phyloP scores from a whole-genome alignment of 1,139 yeast genomes.

The Suhomyces anneliseae region DNA sequence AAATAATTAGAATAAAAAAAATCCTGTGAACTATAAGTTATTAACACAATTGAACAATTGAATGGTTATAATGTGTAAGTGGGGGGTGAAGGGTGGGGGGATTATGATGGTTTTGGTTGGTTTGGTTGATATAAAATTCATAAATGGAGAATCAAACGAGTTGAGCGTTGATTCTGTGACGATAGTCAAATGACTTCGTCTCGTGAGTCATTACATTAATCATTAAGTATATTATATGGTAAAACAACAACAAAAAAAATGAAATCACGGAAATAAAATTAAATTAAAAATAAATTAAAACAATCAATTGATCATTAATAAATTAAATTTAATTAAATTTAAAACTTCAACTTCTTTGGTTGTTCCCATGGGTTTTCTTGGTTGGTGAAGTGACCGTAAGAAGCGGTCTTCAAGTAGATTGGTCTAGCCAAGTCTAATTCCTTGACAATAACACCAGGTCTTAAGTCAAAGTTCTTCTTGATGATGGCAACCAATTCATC shows the following conservation, averaged over 20 bases:
- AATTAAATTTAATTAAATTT: conserved; percentile 25
- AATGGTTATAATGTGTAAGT: conserved; percentile 3
- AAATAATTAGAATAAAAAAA: conserved; percentile 14
- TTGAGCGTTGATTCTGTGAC: conserved; percentile 47
- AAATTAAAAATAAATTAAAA: background rate
- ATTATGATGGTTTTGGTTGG: background rate
- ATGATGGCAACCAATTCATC: conserved; percentile 89
- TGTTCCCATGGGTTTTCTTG: conserved; percentile 98
- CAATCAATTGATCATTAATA: background rate
- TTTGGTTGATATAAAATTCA: conserved; percentile 13
- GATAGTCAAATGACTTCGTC: conserved; percentile 10
- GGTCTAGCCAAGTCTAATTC: conserved; percentile 98
- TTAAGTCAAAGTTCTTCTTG: conserved; percentile 92
- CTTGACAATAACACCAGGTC: conserved; percentile 98
- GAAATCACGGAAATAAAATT: background rate
- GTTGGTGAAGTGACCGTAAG: conserved; percentile 99
- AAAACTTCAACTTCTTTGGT: conserved; percentile 84
- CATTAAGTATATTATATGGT: conserved; percentile 30
- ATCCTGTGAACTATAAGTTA: conserved; percentile 7
- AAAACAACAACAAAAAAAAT: background rate
- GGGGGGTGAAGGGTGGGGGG: background rate
- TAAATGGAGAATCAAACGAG: conserved; percentile 40
- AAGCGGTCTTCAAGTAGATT: conserved; percentile 97
- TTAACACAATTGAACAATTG: conserved; percentile 7
- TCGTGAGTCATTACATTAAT: conserved; percentile 49